phyloP scores from a whole-genome alignment of 108 stramenopile species.

The Licmophora abbreviata region DNA sequence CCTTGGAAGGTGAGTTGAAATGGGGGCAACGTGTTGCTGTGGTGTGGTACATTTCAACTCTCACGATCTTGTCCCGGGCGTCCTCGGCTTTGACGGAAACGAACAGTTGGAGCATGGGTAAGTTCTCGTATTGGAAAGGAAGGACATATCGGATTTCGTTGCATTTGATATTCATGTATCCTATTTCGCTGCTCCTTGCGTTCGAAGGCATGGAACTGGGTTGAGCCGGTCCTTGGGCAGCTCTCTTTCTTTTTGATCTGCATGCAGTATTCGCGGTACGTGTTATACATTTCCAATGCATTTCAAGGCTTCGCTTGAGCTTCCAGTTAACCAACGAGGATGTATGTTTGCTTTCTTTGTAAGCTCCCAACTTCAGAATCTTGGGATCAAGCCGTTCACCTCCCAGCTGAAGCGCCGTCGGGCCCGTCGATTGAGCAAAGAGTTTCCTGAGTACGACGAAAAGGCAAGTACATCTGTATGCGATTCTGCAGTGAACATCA shows the following conservation, averaged over 20 bases:
- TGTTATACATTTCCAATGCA: not conserved
- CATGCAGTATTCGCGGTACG: slow-evolving; percentile 63
- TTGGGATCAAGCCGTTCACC: slow-evolving; percentile 77
- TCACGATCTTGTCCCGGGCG: too few species aligned
- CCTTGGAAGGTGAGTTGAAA: slow-evolving; percentile 70
- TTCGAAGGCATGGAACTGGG: slow-evolving; percentile 84
- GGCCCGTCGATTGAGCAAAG: slow-evolving; percentile 17
- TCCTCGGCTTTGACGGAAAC: too few species aligned
- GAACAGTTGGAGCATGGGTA: too few species aligned
- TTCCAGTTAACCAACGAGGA: not conserved
- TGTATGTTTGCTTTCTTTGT: not conserved
- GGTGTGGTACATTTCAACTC: too few species aligned
- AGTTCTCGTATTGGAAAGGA: too few species aligned
- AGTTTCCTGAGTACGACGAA: slow-evolving; percentile 48
- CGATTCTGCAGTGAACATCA: too few species aligned
- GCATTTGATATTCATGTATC: too few species aligned
- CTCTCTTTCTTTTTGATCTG: slow-evolving; percentile 71
- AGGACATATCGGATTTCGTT: too few species aligned
- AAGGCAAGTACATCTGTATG: too few species aligned
- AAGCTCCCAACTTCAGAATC: slow-evolving; percentile 68
- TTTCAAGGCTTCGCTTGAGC: not conserved
- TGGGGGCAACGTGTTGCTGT: too few species aligned
- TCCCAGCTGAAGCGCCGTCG: slow-evolving; percentile 25
- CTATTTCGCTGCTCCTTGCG: too few species aligned
- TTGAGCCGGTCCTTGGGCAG: slow-evolving; percentile 82